A percentile compares a stretch with the other conserved stretches of the same genome.
Conservation (phyloP, 2,329 filamentous ascomycete species). For the Colletotrichum cuscutae region DNA sequence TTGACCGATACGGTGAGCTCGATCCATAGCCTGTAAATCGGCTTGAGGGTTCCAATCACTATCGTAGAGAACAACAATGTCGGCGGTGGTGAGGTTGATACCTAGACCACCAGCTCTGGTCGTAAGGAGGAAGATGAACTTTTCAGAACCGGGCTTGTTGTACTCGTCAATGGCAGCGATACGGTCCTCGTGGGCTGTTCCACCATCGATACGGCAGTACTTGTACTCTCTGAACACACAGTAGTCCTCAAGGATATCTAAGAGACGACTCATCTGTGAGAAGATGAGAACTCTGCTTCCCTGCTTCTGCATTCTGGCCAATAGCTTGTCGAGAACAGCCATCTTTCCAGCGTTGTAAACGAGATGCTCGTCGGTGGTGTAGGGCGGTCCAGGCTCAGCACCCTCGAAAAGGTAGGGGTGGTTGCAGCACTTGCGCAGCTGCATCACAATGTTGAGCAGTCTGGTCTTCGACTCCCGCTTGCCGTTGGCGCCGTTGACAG, state of each 20-base stretch:
- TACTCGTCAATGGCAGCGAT: constrained; percentile 98
- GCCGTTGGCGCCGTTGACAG: constrained; percentile 94
- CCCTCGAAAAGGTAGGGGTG: constrained; percentile 98
- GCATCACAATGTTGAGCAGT: constrained; percentile 98
- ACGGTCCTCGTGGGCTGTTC: constrained; percentile 96
- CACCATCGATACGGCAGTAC: constrained; percentile 97
- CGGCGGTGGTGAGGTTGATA: constrained; percentile 94
- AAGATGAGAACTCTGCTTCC: constrained; percentile 98
- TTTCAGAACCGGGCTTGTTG: constrained; percentile 94
- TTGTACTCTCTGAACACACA: constrained; percentile 95
- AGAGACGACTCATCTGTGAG: constrained; percentile 97
- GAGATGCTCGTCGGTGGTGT: constrained; percentile 97
- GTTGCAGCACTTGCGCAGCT: constrained; percentile 98
- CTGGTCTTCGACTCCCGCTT: constrained; percentile 98
- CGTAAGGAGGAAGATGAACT: constrained; percentile 95
- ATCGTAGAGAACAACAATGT: constrained; percentile 96
- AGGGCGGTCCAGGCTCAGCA: constrained; percentile 95
- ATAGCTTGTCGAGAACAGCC: constrained; percentile 92
- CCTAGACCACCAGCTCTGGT: constrained; percentile 95
- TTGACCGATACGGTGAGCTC: constrained; percentile 97
- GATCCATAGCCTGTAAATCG: constrained; percentile 98
- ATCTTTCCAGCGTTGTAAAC: constrained; percentile 96
- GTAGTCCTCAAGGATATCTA: constrained; percentile 98
- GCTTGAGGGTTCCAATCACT: constrained; percentile 99
- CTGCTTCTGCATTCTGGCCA: constrained; percentile 83